Evolutionary conservation across 164 flowering plant genomes (phyloP).

Genomic region (Cinnamomum micranthum): DNA sequence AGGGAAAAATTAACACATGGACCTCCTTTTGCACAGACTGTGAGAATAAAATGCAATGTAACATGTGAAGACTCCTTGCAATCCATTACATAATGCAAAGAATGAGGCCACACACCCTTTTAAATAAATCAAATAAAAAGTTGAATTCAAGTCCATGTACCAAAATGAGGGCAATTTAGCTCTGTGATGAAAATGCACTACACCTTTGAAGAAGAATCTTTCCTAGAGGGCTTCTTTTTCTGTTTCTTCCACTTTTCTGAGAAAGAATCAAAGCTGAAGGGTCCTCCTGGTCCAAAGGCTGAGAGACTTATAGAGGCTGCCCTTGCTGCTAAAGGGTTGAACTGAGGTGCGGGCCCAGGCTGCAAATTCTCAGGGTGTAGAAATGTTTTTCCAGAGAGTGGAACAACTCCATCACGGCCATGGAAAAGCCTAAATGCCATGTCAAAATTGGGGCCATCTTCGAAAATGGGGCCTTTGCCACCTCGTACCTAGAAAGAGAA

Average conservation of each 20-base stretch:
- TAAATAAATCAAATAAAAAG: neutral
- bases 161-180: neutral
- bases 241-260: constrained; percentile 63
- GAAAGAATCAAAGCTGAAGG: constrained; percentile 77
- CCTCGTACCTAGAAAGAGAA: constrained; percentile 43
- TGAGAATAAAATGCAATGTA: too few relatives aligned
- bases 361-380: constrained; percentile 30
- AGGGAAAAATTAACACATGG: neutral
- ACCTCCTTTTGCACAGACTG: neutral
- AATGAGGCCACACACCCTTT: neutral
- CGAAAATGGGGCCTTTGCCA: constrained; percentile 85
- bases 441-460: constrained; percentile 96
- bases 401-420: constrained; percentile 93
- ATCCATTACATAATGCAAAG: neutral
- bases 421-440: constrained; percentile 91
- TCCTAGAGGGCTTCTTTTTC: constrained; percentile 52
- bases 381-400: constrained; percentile 66
- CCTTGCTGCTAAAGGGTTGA: constrained; percentile 92
- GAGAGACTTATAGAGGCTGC: constrained; percentile 97
- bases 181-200: constrained; percentile 9
- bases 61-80: too few relatives aligned
- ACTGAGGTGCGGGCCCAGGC: constrained; percentile 43
- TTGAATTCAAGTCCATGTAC: neutral
- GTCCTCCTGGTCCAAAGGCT: constrained; percentile 82
- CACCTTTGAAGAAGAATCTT: constrained; percentile 58